Evolutionary conservation across 179 eudicot genomes (phyloP).

Genomic region (Nepenthes alata): DNA sequence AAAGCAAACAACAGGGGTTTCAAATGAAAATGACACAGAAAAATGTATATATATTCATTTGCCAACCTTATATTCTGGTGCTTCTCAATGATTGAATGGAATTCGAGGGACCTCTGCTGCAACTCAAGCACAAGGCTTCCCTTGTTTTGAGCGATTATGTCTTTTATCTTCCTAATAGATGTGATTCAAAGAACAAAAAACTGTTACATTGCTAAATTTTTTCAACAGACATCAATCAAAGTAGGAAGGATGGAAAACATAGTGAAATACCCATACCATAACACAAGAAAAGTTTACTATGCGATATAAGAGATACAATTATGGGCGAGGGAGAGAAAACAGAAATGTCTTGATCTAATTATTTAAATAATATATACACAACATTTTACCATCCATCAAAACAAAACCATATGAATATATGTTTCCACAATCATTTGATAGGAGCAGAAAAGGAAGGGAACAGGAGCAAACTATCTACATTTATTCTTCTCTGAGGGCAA

Average conservation of each 20-base stretch:
- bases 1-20: not conserved
- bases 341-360: too few species aligned
- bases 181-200: not conserved
- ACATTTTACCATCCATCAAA: too few species aligned
- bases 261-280: too few species aligned
- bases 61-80: slow-evolving; percentile 80
- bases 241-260: not conserved
- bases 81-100: slow-evolving; percentile 66
- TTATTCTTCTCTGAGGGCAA: too few species aligned
- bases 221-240: not conserved
- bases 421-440: too few species aligned
- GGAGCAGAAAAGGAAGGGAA: too few species aligned
- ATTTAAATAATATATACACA: too few species aligned
- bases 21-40: not conserved
- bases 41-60: slow-evolving; percentile 14
- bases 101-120: slow-evolving; percentile 91
- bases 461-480: too few species aligned
- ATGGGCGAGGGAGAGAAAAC: too few species aligned
- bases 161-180: slow-evolving; percentile 67
- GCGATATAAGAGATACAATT: too few species aligned
- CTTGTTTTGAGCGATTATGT: slow-evolving; percentile 48
- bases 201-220: not conserved
- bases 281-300: too few species aligned
- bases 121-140: slow-evolving; percentile 83
- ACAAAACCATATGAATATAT: too few species aligned